Base-by-base conservation (phyloP, 129 eudicot genomes). In the Helichrysum umbraculigerum region DNA sequence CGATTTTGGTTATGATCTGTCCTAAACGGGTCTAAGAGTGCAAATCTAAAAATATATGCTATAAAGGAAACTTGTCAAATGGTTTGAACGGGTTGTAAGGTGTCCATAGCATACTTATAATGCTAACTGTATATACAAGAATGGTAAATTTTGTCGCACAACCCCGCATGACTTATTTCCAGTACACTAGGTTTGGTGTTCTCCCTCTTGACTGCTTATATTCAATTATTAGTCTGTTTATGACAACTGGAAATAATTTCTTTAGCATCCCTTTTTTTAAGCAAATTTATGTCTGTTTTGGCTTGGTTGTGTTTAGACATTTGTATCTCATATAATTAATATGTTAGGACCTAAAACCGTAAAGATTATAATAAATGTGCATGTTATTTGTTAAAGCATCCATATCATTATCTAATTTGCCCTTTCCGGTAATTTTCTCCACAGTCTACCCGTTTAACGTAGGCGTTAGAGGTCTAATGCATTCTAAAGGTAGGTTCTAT, bases 361-460 rank as follows among this genome's bases (percentile, higher is more conserved):
- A 21, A 62, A 47, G 77, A 22, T 37, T 54, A 56, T 80, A 51
- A 73, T 73, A 80, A 30, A 56, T 66, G 79, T 29, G 30, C 83
- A 73, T 66, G 83, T 73, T 79, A 66, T 79, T 73, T 54, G 79
- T 80, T 80, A 73, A 66, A 66, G 66, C 75, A 58, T 80, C 39
- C 41, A 17, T 72, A 73, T 73, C 68, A 54, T 37, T 39, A 16
- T 56, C 75, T 73, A 57, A 61, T 17, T 71, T 68, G 30, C n/a
- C 74, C 11, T 28, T 79, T 80, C 78, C 66, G 79, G 78, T 57
- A 57, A 66, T 4, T 51, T 68, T 72, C 66, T 44, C 52, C 32
- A 25, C 32, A 28, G 75, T 58, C 32, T 4, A 33, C 75, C 32
- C 58, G 1, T 60, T 70, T 71, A 57, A 52, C 28, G 22, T 17